Evolutionary conservation across 169 alveolate species (phyloP).

Genomic region (Besnoitia besnoiti): DNA sequence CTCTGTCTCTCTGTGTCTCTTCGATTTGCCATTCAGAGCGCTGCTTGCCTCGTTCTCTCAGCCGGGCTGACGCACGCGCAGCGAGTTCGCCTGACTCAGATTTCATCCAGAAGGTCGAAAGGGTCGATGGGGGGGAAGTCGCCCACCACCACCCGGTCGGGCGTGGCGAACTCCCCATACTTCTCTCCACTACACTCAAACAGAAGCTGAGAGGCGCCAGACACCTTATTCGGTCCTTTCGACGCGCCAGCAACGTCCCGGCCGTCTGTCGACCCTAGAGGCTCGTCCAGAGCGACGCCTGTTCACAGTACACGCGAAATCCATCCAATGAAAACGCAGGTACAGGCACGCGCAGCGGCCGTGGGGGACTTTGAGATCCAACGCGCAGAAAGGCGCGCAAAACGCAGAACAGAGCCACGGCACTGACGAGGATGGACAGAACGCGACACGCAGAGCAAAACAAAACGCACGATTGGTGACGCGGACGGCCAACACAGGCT

Average conservation of each 20-base stretch:
- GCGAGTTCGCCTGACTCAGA: too few species aligned
- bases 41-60: too few species aligned
- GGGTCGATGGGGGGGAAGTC: conserved; percentile 90
- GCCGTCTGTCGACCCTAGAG: conserved; percentile 91
- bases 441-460: background rate
- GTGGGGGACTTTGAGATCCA: background rate
- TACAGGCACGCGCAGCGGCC: background rate
- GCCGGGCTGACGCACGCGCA: too few species aligned
- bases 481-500: too few species aligned
- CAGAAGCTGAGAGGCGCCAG: conserved; percentile 59
- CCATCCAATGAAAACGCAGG: background rate
- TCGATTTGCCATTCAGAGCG: too few species aligned
- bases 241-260: conserved; percentile 42
- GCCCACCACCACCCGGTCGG: conserved; percentile 84
- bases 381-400: background rate
- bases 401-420: background rate
- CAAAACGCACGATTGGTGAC: background rate
- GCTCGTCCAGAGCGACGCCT: conserved; percentile 91
- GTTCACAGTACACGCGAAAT: conserved; percentile 40
- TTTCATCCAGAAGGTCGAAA: conserved; percentile 79
- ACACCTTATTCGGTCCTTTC: background rate
- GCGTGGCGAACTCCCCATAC: conserved; percentile 84
- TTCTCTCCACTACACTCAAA: conserved; percentile 82
- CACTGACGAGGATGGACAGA: background rate
- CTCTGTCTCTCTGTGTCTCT: too few species aligned